Evolutionary conservation across 1,139 yeast genomes (phyloP).

Genomic region (Kodamaea sp.): DNA sequence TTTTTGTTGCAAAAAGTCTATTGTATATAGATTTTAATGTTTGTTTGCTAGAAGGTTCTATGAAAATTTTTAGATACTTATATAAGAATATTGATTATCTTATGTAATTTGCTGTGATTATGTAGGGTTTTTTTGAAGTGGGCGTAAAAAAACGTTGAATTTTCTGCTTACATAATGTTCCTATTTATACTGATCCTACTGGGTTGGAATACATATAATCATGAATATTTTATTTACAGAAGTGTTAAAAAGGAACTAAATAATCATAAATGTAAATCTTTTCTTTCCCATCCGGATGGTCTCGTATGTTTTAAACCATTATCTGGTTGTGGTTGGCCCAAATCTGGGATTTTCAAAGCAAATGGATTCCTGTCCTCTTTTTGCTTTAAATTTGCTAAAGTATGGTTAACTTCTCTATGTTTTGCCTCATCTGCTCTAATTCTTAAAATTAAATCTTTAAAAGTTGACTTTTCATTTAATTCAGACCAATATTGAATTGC

Average conservation of each 20-base stretch:
- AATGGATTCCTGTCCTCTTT: constrained; percentile 64
- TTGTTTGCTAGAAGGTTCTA: constrained; percentile 5
- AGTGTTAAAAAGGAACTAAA: neutral
- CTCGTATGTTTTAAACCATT: constrained; percentile 46
- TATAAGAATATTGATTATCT: neutral
- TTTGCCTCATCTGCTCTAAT: constrained; percentile 67
- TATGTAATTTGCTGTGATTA: too few species aligned
- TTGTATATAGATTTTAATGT: constrained; percentile 1
- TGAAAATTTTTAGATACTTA: neutral
- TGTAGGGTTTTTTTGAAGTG: neutral
- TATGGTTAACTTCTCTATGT: constrained; percentile 75
- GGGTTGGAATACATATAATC: neutral
- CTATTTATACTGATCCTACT: too few species aligned
- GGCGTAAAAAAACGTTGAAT: neutral
- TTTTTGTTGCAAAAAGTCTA: neutral
- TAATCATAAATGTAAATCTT: constrained; percentile 31
- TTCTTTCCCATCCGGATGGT: constrained; percentile 62
- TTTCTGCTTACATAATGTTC: constrained; percentile 1
- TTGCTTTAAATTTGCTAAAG: constrained; percentile 61
- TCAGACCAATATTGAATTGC: constrained; percentile 65
- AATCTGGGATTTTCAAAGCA: constrained; percentile 44
- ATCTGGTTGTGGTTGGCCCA: constrained; percentile 51
- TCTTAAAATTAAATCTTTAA: constrained; percentile 57
- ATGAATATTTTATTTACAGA: neutral
- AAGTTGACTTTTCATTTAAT: constrained; percentile 44